Evolutionary conservation across 2,329 filamentous ascomycete genomes (phyloP).

Genomic region (Hypoxylon sp.): DNA sequence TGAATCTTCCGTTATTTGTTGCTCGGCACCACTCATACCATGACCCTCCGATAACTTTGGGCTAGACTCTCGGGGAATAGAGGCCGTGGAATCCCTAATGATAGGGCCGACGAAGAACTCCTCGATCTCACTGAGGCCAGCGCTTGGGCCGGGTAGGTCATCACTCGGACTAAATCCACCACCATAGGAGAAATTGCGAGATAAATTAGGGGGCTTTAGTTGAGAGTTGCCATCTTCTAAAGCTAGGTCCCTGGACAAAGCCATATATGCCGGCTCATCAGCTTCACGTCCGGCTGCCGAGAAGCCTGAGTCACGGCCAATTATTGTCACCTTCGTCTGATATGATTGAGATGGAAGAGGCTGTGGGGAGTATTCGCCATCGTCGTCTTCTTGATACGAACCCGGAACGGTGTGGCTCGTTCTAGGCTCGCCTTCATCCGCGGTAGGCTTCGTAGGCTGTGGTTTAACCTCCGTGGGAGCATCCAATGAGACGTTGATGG

Average conservation of each 20-base stretch:
- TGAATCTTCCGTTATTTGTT: conserved; percentile 45
- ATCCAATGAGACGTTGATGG: conserved; percentile 61
- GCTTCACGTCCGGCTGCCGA: conserved; percentile 36
- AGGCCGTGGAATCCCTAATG: conserved; percentile 45
- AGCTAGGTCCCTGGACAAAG: conserved; percentile 22
- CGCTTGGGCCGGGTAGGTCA: conserved; percentile 47
- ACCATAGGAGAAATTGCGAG: conserved; percentile 30
- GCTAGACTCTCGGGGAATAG: conserved; percentile 39
- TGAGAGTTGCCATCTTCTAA: conserved; percentile 28
- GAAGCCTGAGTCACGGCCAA: conserved; percentile 63
- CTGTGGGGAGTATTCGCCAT: conserved; percentile 57
- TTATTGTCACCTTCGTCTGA: conserved; percentile 65
- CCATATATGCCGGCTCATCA: conserved; percentile 21
- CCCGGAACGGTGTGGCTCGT: conserved; percentile 52
- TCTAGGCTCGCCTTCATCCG: conserved; percentile 48
- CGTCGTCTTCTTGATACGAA: conserved; percentile 55
- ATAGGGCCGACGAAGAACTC: conserved; percentile 53
- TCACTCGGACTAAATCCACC: conserved; percentile 35
- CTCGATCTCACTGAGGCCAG: conserved; percentile 52
- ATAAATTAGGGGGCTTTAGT: conserved; percentile 26
- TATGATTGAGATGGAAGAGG: conserved; percentile 58
- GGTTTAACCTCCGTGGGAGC: conserved; percentile 48
- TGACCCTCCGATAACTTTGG: conserved; percentile 31
- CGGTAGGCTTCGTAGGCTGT: conserved; percentile 48
- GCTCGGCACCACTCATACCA: conserved; percentile 34